A percentile compares a stretch with the other conserved stretches of the same genome.
phyloP scores from a whole-genome alignment of 495 filamentous ascomycete genomes.

The Penicillium pulvis region DNA sequence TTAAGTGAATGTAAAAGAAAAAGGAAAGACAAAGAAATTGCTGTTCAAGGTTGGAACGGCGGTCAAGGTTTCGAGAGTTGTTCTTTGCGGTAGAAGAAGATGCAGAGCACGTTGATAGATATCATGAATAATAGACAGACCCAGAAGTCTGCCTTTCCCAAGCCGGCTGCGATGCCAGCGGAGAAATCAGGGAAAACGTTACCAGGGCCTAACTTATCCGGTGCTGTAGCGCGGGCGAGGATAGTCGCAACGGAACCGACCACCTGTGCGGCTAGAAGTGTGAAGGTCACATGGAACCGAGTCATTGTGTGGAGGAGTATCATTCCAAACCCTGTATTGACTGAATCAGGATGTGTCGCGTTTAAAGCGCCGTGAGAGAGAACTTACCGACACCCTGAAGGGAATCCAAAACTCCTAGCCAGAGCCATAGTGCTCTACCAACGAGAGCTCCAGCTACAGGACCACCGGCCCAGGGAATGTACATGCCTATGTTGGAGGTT shows the following conservation, averaged over 20 bases:
- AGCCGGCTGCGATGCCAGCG: slow-evolving; percentile 38
- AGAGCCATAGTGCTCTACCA: slow-evolving; percentile 52
- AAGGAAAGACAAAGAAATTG: slow-evolving; percentile 2
- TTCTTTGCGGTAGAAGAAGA: slow-evolving; percentile 60
- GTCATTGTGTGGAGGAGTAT: slow-evolving; percentile 52
- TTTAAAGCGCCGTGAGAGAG: slow-evolving; percentile 5
- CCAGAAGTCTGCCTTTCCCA: slow-evolving; percentile 59
- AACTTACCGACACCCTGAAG: slow-evolving; percentile 47
- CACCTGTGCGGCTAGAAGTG: slow-evolving; percentile 51
- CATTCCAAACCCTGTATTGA: slow-evolving; percentile 42
- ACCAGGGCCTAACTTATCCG: slow-evolving; percentile 61
- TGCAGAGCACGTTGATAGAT: slow-evolving; percentile 60
- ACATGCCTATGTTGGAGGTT: slow-evolving; percentile 46
- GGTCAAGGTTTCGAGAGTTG: slow-evolving; percentile 66
- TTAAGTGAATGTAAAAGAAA: slow-evolving; percentile 5
- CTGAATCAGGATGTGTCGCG: slow-evolving; percentile 50
- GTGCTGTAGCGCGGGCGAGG: slow-evolving; percentile 51
- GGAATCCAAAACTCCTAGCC: slow-evolving; percentile 51
- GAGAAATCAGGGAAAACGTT: slow-evolving; percentile 64
- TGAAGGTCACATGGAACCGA: slow-evolving; percentile 50
- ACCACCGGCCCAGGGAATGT: slow-evolving; percentile 49
- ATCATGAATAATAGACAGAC: slow-evolving; percentile 54
- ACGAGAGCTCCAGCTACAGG: slow-evolving; percentile 38
- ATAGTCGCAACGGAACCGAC: slow-evolving; percentile 54
- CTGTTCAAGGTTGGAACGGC: slow-evolving; percentile 6